A percentile compares a stretch with the other conserved stretches of the same genome.
Conservation (phyloP, 2,329 filamentous ascomycete species). For the Nigrospora sphaerica region DNA sequence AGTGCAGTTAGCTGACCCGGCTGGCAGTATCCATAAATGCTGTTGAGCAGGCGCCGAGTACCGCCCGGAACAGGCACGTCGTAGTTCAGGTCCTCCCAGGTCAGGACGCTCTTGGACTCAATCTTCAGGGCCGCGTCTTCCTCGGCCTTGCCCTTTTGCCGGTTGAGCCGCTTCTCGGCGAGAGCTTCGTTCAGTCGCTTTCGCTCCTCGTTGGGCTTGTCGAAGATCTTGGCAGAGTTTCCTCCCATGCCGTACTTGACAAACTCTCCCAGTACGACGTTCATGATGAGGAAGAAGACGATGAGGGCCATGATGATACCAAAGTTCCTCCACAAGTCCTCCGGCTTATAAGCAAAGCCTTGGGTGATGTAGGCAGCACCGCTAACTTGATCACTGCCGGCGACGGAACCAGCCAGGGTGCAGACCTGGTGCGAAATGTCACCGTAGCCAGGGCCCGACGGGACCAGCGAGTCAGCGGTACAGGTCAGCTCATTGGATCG, state of each 20-base stretch:
- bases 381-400: constrained; percentile 56
- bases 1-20: constrained; percentile 72
- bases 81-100: constrained; percentile 82
- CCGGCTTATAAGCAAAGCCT: constrained; percentile 59
- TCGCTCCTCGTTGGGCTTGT: constrained; percentile 61
- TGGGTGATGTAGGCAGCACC: constrained; percentile 63
- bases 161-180: constrained; percentile 48
- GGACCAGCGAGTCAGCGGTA: constrained; percentile 59
- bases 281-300: constrained; percentile 65
- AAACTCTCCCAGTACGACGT: constrained; percentile 72
- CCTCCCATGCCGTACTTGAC: constrained; percentile 74
- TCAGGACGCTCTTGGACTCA: constrained; percentile 61
- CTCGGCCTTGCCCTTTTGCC: constrained; percentile 39
- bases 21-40: constrained; percentile 62
- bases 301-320: constrained; percentile 75
- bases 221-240: constrained; percentile 72
- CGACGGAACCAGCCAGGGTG: constrained; percentile 64
- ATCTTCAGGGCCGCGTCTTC: constrained; percentile 46
- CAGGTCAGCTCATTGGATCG: constrained; percentile 62
- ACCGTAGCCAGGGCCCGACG: constrained; percentile 61
- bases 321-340: constrained; percentile 75
- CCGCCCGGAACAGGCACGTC: constrained; percentile 55
- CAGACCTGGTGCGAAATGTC: constrained; percentile 74
- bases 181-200: constrained; percentile 59
- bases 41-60: constrained; percentile 46